Evolutionary conservation across 2,329 filamentous ascomycete species (phyloP).

Genomic region (Alternaria sp.): DNA sequence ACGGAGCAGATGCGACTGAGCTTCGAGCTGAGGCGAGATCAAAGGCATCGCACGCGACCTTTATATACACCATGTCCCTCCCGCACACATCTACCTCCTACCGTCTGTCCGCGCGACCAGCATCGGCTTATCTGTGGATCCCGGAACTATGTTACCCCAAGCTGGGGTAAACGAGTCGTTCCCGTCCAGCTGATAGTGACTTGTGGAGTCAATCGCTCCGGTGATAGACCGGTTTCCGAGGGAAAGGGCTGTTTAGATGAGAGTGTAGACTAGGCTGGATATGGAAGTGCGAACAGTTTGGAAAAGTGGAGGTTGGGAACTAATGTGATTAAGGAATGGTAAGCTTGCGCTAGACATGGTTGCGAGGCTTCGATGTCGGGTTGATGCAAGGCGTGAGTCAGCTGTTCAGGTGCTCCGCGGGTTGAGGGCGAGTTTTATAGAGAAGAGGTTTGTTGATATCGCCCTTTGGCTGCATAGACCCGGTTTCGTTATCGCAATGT

Average conservation of each 20-base stretch:
- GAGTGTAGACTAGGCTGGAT: constrained; percentile 9
- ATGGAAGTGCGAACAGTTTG: constrained; percentile 28
- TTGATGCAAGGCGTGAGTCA: constrained; percentile 13
- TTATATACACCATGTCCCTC: constrained; percentile 17
- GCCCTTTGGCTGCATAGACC: background rate
- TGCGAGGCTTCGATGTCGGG: constrained; percentile 17
- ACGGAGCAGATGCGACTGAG: background rate
- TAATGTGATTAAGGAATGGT: constrained; percentile 16
- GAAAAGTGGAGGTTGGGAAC: constrained; percentile 13
- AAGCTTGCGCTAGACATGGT: constrained; percentile 17
- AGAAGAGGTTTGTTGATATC: background rate
- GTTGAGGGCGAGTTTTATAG: background rate
- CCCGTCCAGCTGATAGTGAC: constrained; percentile 17
- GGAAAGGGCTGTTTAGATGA: constrained; percentile 1
- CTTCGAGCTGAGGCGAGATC: constrained; percentile 3
- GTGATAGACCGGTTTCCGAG: constrained; percentile 5
- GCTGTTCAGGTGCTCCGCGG: constrained; percentile 16
- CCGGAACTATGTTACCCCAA: constrained; percentile 25
- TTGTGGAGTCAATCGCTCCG: constrained; percentile 14
- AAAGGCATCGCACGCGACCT: constrained; percentile 9
- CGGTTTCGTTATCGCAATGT: background rate
- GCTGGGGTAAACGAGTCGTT: constrained; percentile 25
- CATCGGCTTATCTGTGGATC: constrained; percentile 29
- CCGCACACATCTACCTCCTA: constrained; percentile 1
- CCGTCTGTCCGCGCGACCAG: constrained; percentile 5